Percentiles rank a stretch among this genome's conserved stretches.
These are phyloP conservation scores for Eimeria maxima DNA, from an alignment of 169 alveolate genomes.

Conservation along the genomic window DNA sequence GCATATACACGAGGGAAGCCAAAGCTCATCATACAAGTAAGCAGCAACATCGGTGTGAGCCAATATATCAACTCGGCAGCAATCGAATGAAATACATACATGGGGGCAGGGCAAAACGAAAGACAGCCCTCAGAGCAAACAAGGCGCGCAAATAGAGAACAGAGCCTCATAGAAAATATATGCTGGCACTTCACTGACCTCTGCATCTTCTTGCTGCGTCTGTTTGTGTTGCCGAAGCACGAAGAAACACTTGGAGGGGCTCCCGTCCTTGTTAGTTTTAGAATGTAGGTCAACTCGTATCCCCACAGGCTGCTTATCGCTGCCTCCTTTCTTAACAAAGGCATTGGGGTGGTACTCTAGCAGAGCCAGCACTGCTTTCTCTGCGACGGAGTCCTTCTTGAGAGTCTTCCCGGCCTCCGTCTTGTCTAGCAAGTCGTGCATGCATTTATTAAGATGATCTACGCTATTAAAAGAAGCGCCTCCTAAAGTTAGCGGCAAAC, in stretches of 20 bases:
- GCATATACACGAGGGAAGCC: too few species aligned
- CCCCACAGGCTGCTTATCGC: slow-evolving; percentile 10
- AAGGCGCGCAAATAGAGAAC: too few species aligned
- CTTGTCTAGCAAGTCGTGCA: slow-evolving; percentile 58
- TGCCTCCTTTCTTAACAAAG: slow-evolving; percentile 42
- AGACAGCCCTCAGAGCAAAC: too few species aligned
- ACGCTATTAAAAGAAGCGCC: slow-evolving; percentile 57
- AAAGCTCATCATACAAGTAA: too few species aligned
- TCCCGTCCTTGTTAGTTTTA: slow-evolving; percentile 34
- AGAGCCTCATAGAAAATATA: too few species aligned
- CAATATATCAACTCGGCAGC: too few species aligned
- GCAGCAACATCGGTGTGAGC: too few species aligned
- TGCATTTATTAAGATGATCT: slow-evolving; percentile 56
- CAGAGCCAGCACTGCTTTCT: slow-evolving; percentile 59
- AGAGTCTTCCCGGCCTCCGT: slow-evolving; percentile 40
- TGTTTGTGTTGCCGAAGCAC: slow-evolving; percentile 37
- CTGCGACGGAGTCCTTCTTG: slow-evolving; percentile 46
- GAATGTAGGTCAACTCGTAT: slow-evolving; percentile 51
- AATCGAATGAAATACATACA: too few species aligned
- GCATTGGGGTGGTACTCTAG: slow-evolving; percentile 71
- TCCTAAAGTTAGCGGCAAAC: slow-evolving; percentile 46
- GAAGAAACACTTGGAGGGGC: slow-evolving; percentile 55
- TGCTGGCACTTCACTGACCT: slow-evolving; percentile 46
- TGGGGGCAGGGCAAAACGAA: too few species aligned
- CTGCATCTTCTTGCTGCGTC: slow-evolving; percentile 52